A percentile compares a stretch with the other conserved stretches of the same genome.
Evolutionary conservation across 2,329 filamentous ascomycete genomes (phyloP).

Genomic region (Cladophialophora chaetospira): DNA sequence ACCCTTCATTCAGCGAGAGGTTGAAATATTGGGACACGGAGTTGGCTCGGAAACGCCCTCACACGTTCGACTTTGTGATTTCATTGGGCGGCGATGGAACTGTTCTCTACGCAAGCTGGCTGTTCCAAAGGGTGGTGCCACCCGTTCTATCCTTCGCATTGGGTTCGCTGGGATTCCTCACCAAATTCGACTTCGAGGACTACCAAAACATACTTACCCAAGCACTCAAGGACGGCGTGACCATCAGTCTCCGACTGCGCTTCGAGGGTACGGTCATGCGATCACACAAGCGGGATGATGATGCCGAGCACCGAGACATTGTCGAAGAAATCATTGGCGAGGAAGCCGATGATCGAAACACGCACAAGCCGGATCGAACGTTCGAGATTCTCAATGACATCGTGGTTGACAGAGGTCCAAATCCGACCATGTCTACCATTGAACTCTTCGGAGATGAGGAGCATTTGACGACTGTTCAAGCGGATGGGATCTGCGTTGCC

Average conservation of each 20-base stretch:
- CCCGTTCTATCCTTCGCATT: constrained; percentile 89
- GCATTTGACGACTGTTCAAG: constrained; percentile 90
- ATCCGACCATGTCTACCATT: constrained; percentile 87
- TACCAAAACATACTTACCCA: constrained; percentile 69
- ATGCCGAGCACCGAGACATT: constrained; percentile 61
- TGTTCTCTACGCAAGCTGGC: constrained; percentile 91
- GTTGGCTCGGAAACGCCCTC: constrained; percentile 75
- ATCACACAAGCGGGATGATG: constrained; percentile 52
- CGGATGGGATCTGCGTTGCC: constrained; percentile 89
- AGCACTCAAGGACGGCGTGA: constrained; percentile 80
- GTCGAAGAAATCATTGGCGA: constrained; percentile 89
- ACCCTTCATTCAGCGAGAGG: constrained; percentile 57
- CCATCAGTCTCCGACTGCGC: constrained; percentile 79
- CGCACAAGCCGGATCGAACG: constrained; percentile 79
- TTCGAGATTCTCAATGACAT: constrained; percentile 95
- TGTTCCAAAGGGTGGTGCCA: constrained; percentile 93
- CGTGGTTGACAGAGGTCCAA: constrained; percentile 92
- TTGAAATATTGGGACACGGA: constrained; percentile 81
- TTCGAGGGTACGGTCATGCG: constrained; percentile 96
- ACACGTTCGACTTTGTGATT: constrained; percentile 90
- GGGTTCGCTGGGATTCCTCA: constrained; percentile 93
- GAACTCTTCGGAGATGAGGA: constrained; percentile 95
- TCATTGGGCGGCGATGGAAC: constrained; percentile 93
- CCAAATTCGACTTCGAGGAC: constrained; percentile 88
- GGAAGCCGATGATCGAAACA: constrained; percentile 78